These are phyloP conservation scores for Cladosporium sp. DNA, from an alignment of 2,329 filamentous ascomycete genomes.

Conservation along the genomic window DNA sequence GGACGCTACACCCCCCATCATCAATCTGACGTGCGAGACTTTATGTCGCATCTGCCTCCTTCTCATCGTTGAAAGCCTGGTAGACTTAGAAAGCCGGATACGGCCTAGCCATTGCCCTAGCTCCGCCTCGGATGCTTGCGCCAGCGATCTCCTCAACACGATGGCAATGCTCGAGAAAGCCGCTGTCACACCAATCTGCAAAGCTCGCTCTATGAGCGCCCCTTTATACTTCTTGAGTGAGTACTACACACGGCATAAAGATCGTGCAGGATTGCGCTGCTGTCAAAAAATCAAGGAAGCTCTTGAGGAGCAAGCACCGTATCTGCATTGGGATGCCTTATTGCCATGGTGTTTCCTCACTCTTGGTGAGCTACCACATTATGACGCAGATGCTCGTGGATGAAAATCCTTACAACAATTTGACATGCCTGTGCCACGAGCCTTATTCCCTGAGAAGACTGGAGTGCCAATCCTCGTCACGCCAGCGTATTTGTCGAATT, in stretches of 20 bases:
- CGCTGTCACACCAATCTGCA: background rate
- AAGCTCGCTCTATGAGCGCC: background rate
- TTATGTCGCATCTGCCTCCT: constrained; percentile 4
- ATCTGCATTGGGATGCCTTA: constrained; percentile 6
- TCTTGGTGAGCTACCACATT: background rate
- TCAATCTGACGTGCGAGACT: constrained; percentile 1
- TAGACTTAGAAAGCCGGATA: background rate
- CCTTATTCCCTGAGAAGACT: too few relatives aligned
- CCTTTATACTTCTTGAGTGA: background rate
- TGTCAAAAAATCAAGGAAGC: background rate
- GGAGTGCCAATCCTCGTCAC: too few relatives aligned
- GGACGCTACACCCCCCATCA: background rate
- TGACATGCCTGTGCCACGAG: background rate
- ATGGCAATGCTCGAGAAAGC: background rate
- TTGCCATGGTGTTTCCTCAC: constrained; percentile 1
- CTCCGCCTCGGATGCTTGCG: background rate
- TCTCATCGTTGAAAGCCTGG: background rate
- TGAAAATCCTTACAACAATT: background rate
- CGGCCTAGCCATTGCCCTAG: background rate
- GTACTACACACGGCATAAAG: background rate
- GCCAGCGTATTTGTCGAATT: too few relatives aligned
- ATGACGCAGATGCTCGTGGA: background rate
- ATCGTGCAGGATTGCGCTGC: background rate
- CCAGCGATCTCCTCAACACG: background rate
- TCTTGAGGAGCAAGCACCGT: background rate